Conservation (phyloP, 768 basidiomycete species). For the Russula vinacea region DNA sequence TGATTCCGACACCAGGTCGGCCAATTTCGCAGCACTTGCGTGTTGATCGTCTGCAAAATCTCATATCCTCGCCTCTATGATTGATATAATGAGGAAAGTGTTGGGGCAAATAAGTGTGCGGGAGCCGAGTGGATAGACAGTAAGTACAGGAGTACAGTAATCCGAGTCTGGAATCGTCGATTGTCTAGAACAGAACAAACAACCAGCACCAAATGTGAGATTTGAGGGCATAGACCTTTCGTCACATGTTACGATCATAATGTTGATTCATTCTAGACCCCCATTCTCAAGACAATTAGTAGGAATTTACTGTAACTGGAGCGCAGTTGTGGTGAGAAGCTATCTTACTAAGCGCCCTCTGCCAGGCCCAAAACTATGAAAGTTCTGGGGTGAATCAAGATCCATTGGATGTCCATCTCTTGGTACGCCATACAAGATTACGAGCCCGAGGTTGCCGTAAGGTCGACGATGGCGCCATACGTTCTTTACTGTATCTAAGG, state of each 20-base stretch:
- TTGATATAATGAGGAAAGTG: not conserved
- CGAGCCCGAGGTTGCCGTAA: not conserved
- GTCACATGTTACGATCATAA: conserved; percentile 6
- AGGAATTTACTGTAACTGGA: not conserved
- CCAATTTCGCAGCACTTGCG: not conserved
- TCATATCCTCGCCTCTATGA: not conserved
- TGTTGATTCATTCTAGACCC: conserved; percentile 8
- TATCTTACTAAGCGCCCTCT: not conserved
- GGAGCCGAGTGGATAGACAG: not conserved
- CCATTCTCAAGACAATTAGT: not conserved
- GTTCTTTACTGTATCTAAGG: not conserved
- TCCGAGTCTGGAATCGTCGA: not conserved
- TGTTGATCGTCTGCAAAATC: not conserved
- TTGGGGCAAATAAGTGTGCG: not conserved
- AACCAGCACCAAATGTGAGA: not conserved
- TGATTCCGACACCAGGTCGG: not conserved
- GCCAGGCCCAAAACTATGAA: not conserved
- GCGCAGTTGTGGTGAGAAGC: conserved; percentile 5
- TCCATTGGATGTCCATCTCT: not conserved
- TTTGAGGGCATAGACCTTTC: not conserved
- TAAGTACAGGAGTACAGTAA: not conserved
- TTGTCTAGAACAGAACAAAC: not conserved
- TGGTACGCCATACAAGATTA: not conserved
- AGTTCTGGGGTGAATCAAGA: not conserved
- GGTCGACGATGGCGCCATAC: not conserved